Conservation (phyloP, 2,329 filamentous ascomycete species). For the Grosmannia clavigera region DNA sequence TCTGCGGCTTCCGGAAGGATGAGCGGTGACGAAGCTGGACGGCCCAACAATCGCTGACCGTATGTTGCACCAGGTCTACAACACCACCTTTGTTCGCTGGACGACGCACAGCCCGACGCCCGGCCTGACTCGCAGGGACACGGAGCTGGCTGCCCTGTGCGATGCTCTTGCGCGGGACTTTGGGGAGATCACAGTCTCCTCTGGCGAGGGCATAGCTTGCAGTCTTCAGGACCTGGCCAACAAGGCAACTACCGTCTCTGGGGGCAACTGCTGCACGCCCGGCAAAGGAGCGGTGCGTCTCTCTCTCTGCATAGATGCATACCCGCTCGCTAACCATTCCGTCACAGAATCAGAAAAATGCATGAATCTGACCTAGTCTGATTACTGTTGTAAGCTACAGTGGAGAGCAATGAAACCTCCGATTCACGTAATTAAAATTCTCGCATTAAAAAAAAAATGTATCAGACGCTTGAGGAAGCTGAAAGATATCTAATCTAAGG, state of each 20-base stretch:
- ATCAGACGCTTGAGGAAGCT: neutral
- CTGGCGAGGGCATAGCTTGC: conserved; percentile 10
- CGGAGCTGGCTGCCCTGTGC: conserved; percentile 48
- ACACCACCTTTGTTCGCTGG: conserved; percentile 59
- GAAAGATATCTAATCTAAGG: neutral
- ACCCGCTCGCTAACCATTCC: neutral
- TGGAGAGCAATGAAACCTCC: no score
- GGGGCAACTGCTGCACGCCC: conserved; percentile 42
- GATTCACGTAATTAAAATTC: neutral
- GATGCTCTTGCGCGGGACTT: conserved; percentile 45
- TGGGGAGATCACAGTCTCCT: conserved; percentile 31
- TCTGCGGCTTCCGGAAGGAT: neutral
- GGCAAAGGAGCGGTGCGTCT: conserved; percentile 18
- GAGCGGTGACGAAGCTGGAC: neutral
- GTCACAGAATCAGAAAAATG: neutral
- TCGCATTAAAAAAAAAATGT: neutral
- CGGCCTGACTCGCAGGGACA: conserved; percentile 53
- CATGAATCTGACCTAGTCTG: neutral
- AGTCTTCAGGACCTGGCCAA: conserved; percentile 32
- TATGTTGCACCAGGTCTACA: conserved; percentile 46
- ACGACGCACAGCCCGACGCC: conserved; percentile 52
- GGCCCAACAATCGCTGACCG: neutral
- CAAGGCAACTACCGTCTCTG: conserved; percentile 30
- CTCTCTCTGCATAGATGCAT: neutral
- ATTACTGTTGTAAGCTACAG: no score